These are phyloP conservation scores for Aspergillus fijiensis DNA, from an alignment of 2,329 filamentous ascomycete species.

Conservation along the genomic window DNA sequence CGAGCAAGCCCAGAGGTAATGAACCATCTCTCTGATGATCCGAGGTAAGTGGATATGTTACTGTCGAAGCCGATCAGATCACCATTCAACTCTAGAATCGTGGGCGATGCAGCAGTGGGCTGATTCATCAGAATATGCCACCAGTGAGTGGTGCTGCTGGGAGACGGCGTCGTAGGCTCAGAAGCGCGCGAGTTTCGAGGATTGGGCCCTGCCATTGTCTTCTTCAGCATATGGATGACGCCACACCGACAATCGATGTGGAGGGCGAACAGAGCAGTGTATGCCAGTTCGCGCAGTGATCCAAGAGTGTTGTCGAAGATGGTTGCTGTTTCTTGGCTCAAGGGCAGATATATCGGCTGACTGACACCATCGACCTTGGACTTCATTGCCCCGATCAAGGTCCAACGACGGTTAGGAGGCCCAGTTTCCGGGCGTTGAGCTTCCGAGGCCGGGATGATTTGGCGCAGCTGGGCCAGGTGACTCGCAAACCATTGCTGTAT, in stretches of 20 bases:
- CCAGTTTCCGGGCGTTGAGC: constrained; percentile 43
- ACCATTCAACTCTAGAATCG: constrained; percentile 78
- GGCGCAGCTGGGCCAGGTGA: constrained; percentile 76
- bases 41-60: constrained; percentile 70
- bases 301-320: constrained; percentile 84
- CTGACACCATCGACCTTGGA: constrained; percentile 56
- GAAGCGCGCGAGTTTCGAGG: constrained; percentile 33
- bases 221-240: constrained; percentile 73
- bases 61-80: constrained; percentile 87
- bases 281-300: constrained; percentile 77
- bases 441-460: constrained; percentile 73
- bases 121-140: constrained; percentile 44
- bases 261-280: constrained; percentile 76
- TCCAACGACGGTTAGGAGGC: constrained; percentile 74
- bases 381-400: constrained; percentile 66
- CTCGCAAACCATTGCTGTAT: constrained; percentile 79
- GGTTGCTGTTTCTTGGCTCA: constrained; percentile 81
- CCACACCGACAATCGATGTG: constrained; percentile 87
- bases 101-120: constrained; percentile 53
- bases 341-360: constrained; percentile 74
- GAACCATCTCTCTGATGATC: constrained; percentile 68
- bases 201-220: constrained; percentile 61
- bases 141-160: constrained; percentile 72
- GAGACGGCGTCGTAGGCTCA: constrained; percentile 49
- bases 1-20: constrained; percentile 73